A percentile compares a stretch with the other conserved stretches of the same genome.
These are phyloP conservation scores for Diaporthe longicolla DNA, from an alignment of 2,329 filamentous ascomycete genomes.

Conservation along the genomic window DNA sequence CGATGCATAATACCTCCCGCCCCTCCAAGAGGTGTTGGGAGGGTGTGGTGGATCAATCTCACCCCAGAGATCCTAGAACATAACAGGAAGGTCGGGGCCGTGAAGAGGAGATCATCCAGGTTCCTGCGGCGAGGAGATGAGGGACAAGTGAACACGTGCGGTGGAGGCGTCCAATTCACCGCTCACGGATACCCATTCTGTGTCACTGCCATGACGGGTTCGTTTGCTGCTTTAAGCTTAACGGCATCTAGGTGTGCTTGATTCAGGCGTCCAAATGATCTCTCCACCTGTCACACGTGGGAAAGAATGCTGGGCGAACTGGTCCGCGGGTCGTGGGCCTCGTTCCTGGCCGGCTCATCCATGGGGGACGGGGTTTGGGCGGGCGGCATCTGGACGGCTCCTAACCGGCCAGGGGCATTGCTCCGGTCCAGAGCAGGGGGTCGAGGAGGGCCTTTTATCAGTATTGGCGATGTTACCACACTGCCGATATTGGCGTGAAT, in stretches of 20 bases:
- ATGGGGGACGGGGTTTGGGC: background rate
- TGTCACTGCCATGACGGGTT: constrained; percentile 15
- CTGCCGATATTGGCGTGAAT: constrained; percentile 9
- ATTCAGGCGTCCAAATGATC: constrained; percentile 25
- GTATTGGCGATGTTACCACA: constrained; percentile 9
- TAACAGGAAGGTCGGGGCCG: constrained; percentile 23
- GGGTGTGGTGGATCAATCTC: background rate
- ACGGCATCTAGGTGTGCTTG: constrained; percentile 4
- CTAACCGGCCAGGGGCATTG: constrained; percentile 30
- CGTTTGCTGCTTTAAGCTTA: constrained; percentile 28
- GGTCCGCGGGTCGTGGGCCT: constrained; percentile 11
- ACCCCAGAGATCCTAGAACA: constrained; percentile 11
- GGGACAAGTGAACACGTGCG: constrained; percentile 12
- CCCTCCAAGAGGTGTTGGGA: background rate
- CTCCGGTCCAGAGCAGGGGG: constrained; percentile 4
- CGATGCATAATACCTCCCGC: constrained; percentile 3
- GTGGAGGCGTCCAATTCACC: constrained; percentile 18
- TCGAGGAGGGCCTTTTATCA: constrained; percentile 6
- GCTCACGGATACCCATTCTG: constrained; percentile 8
- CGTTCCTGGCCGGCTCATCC: background rate
- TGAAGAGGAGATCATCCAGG: background rate
- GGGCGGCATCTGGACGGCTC: constrained; percentile 12
- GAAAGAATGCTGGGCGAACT: constrained; percentile 20
- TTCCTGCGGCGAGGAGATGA: background rate
- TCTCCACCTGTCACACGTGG: constrained; percentile 32